Evolutionary conservation across 257 asterid species (phyloP).

Genomic region (Thymus mandschuricus): DNA sequence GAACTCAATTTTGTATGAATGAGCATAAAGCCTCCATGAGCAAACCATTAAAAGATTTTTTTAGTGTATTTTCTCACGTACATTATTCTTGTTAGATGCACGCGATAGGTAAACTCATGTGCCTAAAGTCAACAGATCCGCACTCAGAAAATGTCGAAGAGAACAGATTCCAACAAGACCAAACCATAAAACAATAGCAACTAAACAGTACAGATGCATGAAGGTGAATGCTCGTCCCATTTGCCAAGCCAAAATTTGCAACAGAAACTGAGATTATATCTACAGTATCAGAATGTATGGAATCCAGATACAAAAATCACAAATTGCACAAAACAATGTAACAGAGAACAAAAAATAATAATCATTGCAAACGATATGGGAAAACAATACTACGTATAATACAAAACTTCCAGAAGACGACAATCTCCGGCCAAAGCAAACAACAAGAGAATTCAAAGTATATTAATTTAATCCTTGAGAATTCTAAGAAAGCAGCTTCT

Average conservation of each 20-base stretch:
- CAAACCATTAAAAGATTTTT: background rate
- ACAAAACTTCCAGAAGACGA: no score
- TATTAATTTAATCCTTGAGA: background rate
- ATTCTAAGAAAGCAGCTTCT: constrained; percentile 9
- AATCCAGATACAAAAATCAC: no score
- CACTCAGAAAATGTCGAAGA: constrained; percentile 13
- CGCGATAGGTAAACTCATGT: constrained; percentile 1
- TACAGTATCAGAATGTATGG: no score
- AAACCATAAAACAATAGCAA: constrained; percentile 11
- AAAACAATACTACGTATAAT: no score
- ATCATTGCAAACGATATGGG: no score
- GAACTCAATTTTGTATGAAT: constrained; percentile 6
- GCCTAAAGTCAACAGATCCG: constrained; percentile 22
- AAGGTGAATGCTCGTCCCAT: constrained; percentile 1
- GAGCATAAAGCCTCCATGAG: constrained; percentile 7
- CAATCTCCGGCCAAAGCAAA: background rate
- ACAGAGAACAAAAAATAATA: no score
- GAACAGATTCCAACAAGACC: constrained; percentile 20
- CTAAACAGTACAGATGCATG: constrained; percentile 6
- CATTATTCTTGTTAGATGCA: background rate
- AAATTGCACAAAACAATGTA: no score
- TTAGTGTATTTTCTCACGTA: no score
- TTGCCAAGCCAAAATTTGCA: background rate
- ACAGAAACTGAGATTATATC: background rate
- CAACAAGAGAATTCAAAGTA: constrained; percentile 16